These are phyloP conservation scores for Gleditsia sinensis DNA, from an alignment of 306 rosid species.

Conservation along the genomic window DNA sequence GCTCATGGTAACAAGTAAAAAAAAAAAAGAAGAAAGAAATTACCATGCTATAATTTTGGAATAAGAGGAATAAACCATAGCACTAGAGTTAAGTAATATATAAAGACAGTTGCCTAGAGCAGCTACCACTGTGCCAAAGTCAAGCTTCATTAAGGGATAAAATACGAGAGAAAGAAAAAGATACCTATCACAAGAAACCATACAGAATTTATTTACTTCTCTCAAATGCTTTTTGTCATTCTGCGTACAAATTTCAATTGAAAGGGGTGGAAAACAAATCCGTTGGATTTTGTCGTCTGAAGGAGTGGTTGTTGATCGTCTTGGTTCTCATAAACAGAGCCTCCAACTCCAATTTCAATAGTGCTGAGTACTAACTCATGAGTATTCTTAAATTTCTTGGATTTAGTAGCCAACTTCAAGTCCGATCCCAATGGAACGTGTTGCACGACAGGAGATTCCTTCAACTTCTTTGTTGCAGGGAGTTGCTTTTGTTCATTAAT, in stretches of 20 bases:
- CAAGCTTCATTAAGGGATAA: background rate
- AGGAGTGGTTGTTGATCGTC: too few relatives aligned
- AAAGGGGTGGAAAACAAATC: too few relatives aligned
- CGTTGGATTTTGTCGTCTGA: too few relatives aligned
- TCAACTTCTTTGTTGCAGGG: background rate
- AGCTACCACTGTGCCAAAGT: too few relatives aligned
- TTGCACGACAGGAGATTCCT: background rate
- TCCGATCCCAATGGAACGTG: background rate
- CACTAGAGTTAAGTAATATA: background rate
- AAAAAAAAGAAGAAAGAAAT: too few relatives aligned
- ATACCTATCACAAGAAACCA: background rate
- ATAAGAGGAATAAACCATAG: background rate
- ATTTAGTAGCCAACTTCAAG: background rate
- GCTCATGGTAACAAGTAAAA: too few relatives aligned
- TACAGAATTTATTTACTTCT: background rate
- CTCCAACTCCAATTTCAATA: background rate
- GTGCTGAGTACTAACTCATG: background rate
- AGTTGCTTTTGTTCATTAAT: background rate
- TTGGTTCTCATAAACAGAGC: too few relatives aligned
- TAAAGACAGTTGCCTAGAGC: background rate
- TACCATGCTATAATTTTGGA: too few relatives aligned
- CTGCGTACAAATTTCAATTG: too few relatives aligned
- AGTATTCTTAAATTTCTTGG: background rate
- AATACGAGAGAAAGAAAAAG: background rate
- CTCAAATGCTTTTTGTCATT: background rate